Evolutionary conservation across 179 eudicot genomes (phyloP).

Genomic region (Vitellaria paradoxa): DNA sequence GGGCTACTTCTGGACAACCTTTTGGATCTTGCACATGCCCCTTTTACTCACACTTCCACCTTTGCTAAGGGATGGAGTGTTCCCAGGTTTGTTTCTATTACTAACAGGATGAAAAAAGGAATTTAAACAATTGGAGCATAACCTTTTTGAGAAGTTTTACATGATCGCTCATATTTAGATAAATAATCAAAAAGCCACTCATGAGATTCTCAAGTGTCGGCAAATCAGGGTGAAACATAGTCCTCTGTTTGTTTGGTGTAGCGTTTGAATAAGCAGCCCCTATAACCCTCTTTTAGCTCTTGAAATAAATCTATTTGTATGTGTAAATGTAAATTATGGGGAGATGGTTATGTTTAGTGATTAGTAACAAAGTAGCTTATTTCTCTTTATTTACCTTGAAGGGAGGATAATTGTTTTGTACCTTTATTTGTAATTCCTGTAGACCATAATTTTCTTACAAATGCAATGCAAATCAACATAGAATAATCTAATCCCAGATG

Average conservation of each 20-base stretch:
- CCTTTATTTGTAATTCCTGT: not conserved
- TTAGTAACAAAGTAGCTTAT: not conserved
- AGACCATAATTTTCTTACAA: not conserved
- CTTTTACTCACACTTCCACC: slow-evolving; percentile 94
- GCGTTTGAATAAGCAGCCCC: not conserved
- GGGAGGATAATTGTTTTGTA: not conserved
- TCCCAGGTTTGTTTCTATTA: slow-evolving; percentile 57
- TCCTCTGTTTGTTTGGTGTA: not conserved
- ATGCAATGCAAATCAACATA: not conserved
- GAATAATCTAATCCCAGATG: not conserved
- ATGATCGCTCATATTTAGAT: not conserved
- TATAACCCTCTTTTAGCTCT: not conserved
- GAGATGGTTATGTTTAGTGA: not conserved
- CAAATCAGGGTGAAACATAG: not conserved
- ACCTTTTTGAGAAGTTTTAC: not conserved
- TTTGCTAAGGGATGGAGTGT: slow-evolving; percentile 97
- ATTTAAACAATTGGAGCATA: not conserved
- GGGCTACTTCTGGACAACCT: slow-evolving; percentile 94
- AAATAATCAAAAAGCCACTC: not conserved
- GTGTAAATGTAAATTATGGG: not conserved
- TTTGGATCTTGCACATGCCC: slow-evolving; percentile 96
- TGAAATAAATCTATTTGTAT: not conserved
- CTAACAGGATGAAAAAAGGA: not conserved
- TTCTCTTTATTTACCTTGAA: not conserved
- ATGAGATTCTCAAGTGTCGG: not conserved